Evolutionary conservation across 176 grass and related monocot genomes (phyloP), one percentile per base, ranked within the genome.

Genomic region (Echinochloa phyllopogon): DNA sequence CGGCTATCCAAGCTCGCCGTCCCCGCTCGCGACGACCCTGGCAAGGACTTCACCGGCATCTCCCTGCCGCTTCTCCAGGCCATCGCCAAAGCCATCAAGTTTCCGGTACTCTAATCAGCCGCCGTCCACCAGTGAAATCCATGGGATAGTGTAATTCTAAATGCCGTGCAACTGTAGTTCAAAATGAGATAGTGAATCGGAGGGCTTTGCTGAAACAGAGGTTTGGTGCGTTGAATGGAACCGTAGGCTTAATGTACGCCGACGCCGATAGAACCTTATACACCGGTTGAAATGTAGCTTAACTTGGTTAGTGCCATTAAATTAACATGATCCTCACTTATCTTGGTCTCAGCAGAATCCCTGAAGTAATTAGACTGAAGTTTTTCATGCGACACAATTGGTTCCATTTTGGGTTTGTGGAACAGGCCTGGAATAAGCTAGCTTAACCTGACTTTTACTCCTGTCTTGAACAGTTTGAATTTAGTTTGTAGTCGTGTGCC

Each of bases 1-100:
- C 84, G 93, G 36, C 85, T 98, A 38, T 98, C 87, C 53, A 98
- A 94, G 80, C 96, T 98, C 72, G 61, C 76, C 13, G 89, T 98
- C 48, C 91, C 93, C 47, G 96, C 81, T 72, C 69, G 87, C 76
- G 92, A 92, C 43, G 96, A 98, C 81, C 96, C 93, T 18, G 96
- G 96, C 52, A 98, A 98, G 81, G 93, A 98, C 76, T 95, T 90
- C 76, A 16, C 78, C 8, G 89, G 83, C 60, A 74, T 98, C 43
- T 98, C 96, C 33, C 87, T 58, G 43, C 89, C 96, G 70, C 83
- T 98, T 52, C 91, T 98, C 29, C 89, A 98, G 67, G 93, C 96
- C 87, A 89, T 98, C 75, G 96, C 96, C 45, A 98, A 95, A 85
- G 87, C 88, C 38, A 89, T 98, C 61, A 83, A 98, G 38, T 98